phyloP scores from a whole-genome alignment of 2,329 filamentous ascomycete genomes.

The Cryoendolithus antarcticus region DNA sequence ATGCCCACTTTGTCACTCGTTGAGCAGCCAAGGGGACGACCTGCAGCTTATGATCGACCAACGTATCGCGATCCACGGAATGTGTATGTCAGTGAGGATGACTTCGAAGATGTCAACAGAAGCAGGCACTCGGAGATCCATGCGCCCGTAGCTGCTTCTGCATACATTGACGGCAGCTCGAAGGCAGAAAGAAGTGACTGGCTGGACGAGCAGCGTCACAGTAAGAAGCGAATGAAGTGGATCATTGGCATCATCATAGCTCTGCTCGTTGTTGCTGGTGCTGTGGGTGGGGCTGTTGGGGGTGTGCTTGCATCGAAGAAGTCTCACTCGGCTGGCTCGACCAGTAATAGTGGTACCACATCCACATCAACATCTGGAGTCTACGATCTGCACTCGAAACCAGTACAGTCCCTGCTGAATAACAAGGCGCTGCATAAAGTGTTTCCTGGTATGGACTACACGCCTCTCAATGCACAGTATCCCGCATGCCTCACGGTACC shows the following conservation, averaged over 20 bases:
- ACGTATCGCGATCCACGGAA: no score
- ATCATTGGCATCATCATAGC: slow-evolving; percentile 53
- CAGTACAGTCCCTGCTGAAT: slow-evolving; percentile 72
- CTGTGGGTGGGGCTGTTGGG: slow-evolving; percentile 63
- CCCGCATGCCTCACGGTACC: slow-evolving; percentile 66
- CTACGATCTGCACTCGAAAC: slow-evolving; percentile 51
- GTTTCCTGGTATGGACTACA: slow-evolving; percentile 93
- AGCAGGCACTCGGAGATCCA: slow-evolving; percentile 32
- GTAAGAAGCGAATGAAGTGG: slow-evolving; percentile 56
- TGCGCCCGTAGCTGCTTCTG: slow-evolving; percentile 37
- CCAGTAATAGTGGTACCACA: slow-evolving; percentile 5
- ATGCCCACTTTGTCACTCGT: no score
- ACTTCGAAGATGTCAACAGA: no score
- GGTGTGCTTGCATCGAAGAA: slow-evolving; percentile 49
- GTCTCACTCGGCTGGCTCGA: slow-evolving; percentile 9
- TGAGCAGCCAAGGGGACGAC: no score
- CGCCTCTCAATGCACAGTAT: slow-evolving; percentile 80
- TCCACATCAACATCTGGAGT: slow-evolving; percentile 40
- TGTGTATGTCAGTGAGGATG: no score
- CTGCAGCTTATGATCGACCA: no score
- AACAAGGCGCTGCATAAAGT: slow-evolving; percentile 79
- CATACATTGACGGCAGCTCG: slow-evolving; percentile 15
- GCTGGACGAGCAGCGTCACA: slow-evolving; percentile 46
- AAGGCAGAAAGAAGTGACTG: slow-evolving; percentile 53
- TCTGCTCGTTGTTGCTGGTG: slow-evolving; percentile 54